These are phyloP conservation scores for Alternaria sp. DNA, from an alignment of 2,329 filamentous ascomycete species.

Conservation along the genomic window DNA sequence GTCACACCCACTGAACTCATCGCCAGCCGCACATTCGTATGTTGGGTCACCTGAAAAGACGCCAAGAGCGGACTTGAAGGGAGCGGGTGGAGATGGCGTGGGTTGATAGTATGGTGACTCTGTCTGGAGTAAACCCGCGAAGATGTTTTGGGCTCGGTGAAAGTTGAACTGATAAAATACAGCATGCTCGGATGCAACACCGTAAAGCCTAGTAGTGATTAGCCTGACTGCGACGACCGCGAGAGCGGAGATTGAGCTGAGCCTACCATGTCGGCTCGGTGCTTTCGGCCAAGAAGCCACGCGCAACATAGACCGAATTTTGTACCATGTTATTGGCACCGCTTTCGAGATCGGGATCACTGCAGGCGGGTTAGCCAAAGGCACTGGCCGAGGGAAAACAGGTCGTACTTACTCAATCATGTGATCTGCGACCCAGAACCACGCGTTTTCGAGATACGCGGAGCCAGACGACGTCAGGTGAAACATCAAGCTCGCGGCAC, in stretches of 20 bases:
- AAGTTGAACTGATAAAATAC: slow-evolving; percentile 80
- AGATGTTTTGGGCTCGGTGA: slow-evolving; percentile 75
- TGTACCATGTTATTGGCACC: slow-evolving; percentile 59
- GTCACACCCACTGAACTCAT: slow-evolving; percentile 1
- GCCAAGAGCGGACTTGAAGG: not conserved
- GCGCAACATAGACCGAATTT: slow-evolving; percentile 67
- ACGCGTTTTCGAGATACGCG: not conserved
- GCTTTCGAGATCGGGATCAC: slow-evolving; percentile 43
- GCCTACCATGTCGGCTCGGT: slow-evolving; percentile 43
- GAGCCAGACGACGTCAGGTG: not conserved
- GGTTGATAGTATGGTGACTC: slow-evolving; percentile 72
- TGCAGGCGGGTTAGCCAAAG: not conserved
- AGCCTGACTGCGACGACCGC: not conserved
- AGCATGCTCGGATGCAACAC: slow-evolving; percentile 65
- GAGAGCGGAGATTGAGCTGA: not conserved
- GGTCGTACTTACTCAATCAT: not conserved
- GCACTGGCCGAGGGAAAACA: not conserved
- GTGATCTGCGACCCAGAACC: not conserved
- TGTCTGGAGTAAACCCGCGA: slow-evolving; percentile 80
- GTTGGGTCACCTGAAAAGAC: not conserved
- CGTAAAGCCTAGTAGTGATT: not conserved
- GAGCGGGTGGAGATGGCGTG: not conserved
- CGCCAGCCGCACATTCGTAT: not conserved
- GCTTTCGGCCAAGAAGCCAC: slow-evolving; percentile 75
- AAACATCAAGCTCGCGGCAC: slow-evolving; percentile 62